These are phyloP conservation scores for Epichloe aotearoae DNA, from an alignment of 2,329 filamentous ascomycete genomes.

Conservation along the genomic window DNA sequence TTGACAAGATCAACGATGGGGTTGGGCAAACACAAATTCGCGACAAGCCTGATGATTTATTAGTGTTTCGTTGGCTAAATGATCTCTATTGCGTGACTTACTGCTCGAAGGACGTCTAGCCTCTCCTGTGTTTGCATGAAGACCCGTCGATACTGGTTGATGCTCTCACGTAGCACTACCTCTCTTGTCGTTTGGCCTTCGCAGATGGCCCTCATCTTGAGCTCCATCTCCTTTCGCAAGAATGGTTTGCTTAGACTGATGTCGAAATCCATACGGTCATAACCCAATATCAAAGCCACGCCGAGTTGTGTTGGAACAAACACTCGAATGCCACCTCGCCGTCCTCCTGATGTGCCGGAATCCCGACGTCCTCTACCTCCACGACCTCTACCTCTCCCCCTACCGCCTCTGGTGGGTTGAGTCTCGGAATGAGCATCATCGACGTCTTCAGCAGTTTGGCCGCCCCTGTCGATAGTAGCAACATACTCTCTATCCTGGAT, in stretches of 20 bases:
- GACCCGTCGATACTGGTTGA: constrained; percentile 76
- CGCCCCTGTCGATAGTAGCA: constrained; percentile 40
- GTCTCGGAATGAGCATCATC: constrained; percentile 18
- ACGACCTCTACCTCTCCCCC: constrained; percentile 34
- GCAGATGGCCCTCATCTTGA: constrained; percentile 94
- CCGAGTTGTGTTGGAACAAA: constrained; percentile 90
- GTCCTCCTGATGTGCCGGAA: constrained; percentile 27
- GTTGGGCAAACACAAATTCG: constrained; percentile 22
- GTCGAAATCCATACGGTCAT: constrained; percentile 87
- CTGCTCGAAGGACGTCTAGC: constrained; percentile 51
- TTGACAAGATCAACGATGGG: neutral
- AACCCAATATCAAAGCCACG: constrained; percentile 83
- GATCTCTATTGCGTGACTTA: constrained; percentile 27
- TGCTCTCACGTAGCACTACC: constrained; percentile 66
- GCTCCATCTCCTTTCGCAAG: constrained; percentile 92
- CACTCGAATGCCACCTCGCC: constrained; percentile 51
- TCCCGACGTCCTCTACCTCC: constrained; percentile 27
- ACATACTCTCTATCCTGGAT: constrained; percentile 88
- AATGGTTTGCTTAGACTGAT: constrained; percentile 92
- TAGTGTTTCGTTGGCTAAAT: neutral
- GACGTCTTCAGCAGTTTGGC: constrained; percentile 24
- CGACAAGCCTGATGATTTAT: constrained; percentile 20
- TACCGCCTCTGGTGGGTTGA: constrained; percentile 25
- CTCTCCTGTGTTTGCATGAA: constrained; percentile 72
- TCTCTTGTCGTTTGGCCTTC: constrained; percentile 65